Percentiles rank a stretch among this genome's conserved stretches.
phyloP scores from a whole-genome alignment of 2,329 filamentous ascomycete genomes.

The Lecanosticta acicola region DNA sequence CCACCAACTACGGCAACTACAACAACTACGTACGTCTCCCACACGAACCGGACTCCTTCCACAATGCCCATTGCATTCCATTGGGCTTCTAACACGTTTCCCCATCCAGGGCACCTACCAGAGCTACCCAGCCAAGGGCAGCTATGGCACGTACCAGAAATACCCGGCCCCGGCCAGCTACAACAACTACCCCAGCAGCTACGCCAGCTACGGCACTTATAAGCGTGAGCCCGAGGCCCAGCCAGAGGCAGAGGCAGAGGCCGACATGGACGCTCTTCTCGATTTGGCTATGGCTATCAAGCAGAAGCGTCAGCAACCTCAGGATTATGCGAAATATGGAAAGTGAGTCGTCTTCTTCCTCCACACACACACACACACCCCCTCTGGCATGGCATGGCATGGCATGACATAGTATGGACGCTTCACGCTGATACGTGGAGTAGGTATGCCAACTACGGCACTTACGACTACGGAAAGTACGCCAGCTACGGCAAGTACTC shows the following conservation, averaged over 20 bases:
- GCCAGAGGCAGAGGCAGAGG: slow-evolving; percentile 9
- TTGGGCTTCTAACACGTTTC: too few relatives aligned
- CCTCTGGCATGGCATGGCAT: too few relatives aligned
- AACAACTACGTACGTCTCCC: not conserved
- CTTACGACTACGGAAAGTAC: slow-evolving; percentile 1
- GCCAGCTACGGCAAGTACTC: not conserved
- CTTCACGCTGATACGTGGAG: not conserved
- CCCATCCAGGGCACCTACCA: not conserved
- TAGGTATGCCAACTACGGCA: slow-evolving; percentile 4
- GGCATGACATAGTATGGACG: not conserved
- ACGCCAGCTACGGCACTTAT: slow-evolving; percentile 8
- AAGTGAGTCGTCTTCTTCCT: not conserved
- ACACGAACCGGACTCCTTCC: not conserved
- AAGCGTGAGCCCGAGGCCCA: slow-evolving; percentile 5
- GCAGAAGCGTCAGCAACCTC: slow-evolving; percentile 4
- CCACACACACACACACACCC: too few relatives aligned
- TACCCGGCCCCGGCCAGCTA: slow-evolving; percentile 1
- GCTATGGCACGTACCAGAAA: not conserved
- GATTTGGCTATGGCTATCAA: slow-evolving; percentile 8
- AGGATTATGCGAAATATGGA: not conserved
- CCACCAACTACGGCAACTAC: slow-evolving; percentile 4
- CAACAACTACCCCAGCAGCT: slow-evolving; percentile 7
- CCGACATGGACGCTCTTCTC: slow-evolving; percentile 7
- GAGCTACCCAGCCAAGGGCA: not conserved
- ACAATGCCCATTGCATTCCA: too few relatives aligned